Conservation (phyloP, 2,329 filamentous ascomycete genomes). For the Beauveria sp. region DNA sequence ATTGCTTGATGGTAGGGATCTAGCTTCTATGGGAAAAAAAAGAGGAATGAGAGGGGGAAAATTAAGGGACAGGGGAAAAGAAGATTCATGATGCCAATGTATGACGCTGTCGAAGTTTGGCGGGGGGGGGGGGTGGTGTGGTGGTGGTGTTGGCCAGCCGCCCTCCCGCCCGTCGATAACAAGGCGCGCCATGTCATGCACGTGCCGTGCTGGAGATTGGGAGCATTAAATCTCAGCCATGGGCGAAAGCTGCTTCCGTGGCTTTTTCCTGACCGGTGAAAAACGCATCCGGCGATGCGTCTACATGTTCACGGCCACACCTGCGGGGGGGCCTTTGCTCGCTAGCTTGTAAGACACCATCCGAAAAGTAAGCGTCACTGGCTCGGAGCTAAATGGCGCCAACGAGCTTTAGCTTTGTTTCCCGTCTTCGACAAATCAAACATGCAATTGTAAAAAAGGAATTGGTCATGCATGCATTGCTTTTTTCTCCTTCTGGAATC, state of each 20-base stretch:
- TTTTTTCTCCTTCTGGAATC: not conserved
- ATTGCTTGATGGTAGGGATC: not conserved
- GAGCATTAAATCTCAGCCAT: not conserved
- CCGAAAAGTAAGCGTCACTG: not conserved
- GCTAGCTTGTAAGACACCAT: not conserved
- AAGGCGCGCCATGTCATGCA: not conserved
- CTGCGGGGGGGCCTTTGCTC: too few species aligned
- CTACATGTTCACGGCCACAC: too few species aligned
- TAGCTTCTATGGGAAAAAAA: not conserved
- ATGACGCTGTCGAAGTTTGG: too few species aligned
- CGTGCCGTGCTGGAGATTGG: not conserved
- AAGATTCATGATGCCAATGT: too few species aligned
- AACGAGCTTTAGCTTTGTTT: not conserved
- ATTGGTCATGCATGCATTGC: not conserved
- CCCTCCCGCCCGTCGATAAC: too few species aligned
- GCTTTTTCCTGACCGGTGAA: not conserved
- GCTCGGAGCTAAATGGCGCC: not conserved
- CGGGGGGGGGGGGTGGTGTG: too few species aligned
- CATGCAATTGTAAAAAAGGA: not conserved
- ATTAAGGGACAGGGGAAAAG: too few species aligned
- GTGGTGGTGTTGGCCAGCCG: too few species aligned
- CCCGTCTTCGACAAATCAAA: too few species aligned
- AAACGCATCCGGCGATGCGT: slow-evolving; percentile 1
- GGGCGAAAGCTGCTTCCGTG: too few species aligned
- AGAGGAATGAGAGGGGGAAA: too few species aligned